A percentile compares a stretch with the other conserved stretches of the same genome.
Evolutionary conservation across 2,329 filamentous ascomycete genomes (phyloP).

Genomic region (Ascosphaera apis): DNA sequence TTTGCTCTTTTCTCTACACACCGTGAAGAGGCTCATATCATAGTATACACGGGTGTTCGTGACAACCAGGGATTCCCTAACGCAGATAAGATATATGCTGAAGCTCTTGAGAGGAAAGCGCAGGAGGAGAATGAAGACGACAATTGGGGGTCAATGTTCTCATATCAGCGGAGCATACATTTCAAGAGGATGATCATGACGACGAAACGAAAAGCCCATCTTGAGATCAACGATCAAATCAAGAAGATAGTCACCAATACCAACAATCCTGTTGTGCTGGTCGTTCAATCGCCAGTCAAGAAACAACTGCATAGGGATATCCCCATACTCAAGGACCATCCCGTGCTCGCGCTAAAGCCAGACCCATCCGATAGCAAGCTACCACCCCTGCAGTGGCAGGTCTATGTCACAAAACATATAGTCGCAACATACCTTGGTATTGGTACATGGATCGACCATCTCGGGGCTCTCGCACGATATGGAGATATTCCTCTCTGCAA

Average conservation of each 20-base stretch:
- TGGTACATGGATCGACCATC: constrained; percentile 76
- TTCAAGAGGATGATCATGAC: constrained; percentile 79
- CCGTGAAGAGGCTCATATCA: constrained; percentile 55
- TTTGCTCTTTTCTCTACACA: constrained; percentile 82
- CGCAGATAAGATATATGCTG: constrained; percentile 65
- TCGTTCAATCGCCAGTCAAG: constrained; percentile 74
- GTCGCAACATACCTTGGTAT: constrained; percentile 79
- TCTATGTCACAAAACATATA: constrained; percentile 62
- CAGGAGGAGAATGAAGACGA: constrained; percentile 43
- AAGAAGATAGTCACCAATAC: constrained; percentile 84
- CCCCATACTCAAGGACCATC: constrained; percentile 61
- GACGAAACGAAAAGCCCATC: constrained; percentile 66
- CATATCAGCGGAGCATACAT: constrained; percentile 64
- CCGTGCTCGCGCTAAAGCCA: constrained; percentile 56
- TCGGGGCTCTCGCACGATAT: constrained; percentile 71
- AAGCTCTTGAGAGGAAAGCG: constrained; percentile 41
- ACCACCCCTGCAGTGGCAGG: constrained; percentile 83
- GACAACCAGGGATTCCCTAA: constrained; percentile 78
- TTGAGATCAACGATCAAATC: constrained; percentile 68
- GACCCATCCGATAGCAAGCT: constrained; percentile 68
- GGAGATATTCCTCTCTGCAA: constrained; percentile 92
- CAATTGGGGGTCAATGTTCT: constrained; percentile 57
- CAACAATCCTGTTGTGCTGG: constrained; percentile 52
- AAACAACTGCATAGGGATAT: constrained; percentile 66
- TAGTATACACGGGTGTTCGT: constrained; percentile 64